phyloP scores from a whole-genome alignment of 2,329 filamentous ascomycete genomes.

The Furcasterigmium furcatum region DNA sequence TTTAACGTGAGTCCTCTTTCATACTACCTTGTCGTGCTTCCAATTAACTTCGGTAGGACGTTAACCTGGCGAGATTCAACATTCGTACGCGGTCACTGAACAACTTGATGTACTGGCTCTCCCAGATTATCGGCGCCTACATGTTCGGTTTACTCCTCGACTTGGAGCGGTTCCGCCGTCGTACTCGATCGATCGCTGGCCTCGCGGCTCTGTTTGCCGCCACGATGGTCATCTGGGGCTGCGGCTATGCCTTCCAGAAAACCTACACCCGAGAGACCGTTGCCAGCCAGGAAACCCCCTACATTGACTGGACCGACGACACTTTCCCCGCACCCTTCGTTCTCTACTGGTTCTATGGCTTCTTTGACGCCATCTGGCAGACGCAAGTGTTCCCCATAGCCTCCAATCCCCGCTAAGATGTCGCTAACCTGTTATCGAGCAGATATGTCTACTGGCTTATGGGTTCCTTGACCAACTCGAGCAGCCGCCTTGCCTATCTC shows the following conservation, averaged over 20 bases:
- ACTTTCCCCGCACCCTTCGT: slow-evolving; percentile 62
- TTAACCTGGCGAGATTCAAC: slow-evolving; percentile 53
- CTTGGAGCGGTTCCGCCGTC: slow-evolving; percentile 35
- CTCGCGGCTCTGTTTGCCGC: slow-evolving; percentile 43
- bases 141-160: slow-evolving; percentile 44
- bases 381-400: too few species aligned
- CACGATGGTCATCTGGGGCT: slow-evolving; percentile 53
- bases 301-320: slow-evolving; percentile 40
- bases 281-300: slow-evolving; percentile 29
- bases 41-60: slow-evolving; percentile 34
- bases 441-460: slow-evolving; percentile 61
- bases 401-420: too few species aligned
- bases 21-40: not conserved
- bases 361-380: slow-evolving; percentile 67
- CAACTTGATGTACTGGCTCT: slow-evolving; percentile 51
- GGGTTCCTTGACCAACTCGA: slow-evolving; percentile 38
- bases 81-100: slow-evolving; percentile 54
- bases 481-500: slow-evolving; percentile 35
- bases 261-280: slow-evolving; percentile 32
- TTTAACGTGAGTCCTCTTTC: not conserved
- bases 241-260: slow-evolving; percentile 64
- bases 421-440: too few species aligned
- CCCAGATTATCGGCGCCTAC: slow-evolving; percentile 52
- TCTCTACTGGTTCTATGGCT: slow-evolving; percentile 68
- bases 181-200: slow-evolving; percentile 40